Percentiles rank a stretch among this genome's conserved stretches.
Conservation (phyloP, 1,284 basidiomycete genomes). For the Boletus semigastroideus region DNA sequence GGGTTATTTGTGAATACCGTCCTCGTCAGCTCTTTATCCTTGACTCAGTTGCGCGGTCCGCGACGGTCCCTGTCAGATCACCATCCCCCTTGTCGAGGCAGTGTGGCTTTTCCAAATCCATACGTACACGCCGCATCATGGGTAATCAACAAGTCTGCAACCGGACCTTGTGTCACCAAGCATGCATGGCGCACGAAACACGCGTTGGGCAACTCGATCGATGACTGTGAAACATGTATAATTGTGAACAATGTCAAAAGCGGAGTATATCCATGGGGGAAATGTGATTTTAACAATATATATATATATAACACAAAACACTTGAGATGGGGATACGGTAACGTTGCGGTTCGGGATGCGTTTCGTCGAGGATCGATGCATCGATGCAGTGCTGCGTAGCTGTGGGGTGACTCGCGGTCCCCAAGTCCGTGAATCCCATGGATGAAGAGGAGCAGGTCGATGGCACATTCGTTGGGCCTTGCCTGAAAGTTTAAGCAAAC, state of each 20-base stretch:
- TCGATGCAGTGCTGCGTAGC: background rate
- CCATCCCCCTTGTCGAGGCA: background rate
- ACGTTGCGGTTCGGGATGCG: background rate
- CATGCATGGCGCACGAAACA: background rate
- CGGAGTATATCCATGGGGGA: background rate
- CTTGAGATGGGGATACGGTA: background rate
- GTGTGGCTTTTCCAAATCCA: background rate
- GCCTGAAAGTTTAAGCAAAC: background rate
- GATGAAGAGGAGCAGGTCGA: background rate
- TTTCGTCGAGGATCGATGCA: background rate
- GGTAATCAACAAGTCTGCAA: background rate
- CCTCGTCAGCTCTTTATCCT: too few relatives aligned
- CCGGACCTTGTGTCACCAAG: background rate
- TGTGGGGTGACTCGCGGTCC: background rate
- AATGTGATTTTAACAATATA: background rate
- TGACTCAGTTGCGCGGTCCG: background rate
- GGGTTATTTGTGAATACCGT: constrained; percentile 16
- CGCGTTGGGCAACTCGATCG: background rate
- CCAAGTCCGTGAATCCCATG: background rate
- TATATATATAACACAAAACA: background rate
- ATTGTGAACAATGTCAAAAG: background rate
- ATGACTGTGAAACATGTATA: background rate
- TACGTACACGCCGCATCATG: background rate
- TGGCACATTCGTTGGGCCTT: background rate
- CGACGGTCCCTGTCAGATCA: background rate